Percentiles rank a stretch among this genome's conserved stretches.
These are phyloP conservation scores for Cryptococcus hybrid DNA, from an alignment of 1,284 basidiomycete species.

Conservation along the genomic window DNA sequence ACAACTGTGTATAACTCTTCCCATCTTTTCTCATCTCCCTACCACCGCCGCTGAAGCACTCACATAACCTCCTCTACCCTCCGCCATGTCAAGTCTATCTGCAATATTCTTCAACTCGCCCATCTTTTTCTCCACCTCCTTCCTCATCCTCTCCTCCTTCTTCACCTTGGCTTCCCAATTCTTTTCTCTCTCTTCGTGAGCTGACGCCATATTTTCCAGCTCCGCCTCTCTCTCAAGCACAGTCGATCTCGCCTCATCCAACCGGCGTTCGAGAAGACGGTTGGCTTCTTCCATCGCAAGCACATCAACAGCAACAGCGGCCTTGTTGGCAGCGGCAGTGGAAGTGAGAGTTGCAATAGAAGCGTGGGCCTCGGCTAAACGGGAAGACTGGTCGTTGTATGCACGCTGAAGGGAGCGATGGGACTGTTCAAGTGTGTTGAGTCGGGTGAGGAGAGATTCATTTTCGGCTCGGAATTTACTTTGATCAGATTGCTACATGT, in stretches of 20 bases:
- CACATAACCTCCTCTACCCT: constrained; percentile 46
- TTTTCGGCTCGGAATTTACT: constrained; percentile 35
- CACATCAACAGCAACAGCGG: constrained; percentile 33
- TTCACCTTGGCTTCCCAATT: constrained; percentile 48
- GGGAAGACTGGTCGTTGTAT: constrained; percentile 40
- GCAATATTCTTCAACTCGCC: constrained; percentile 49
- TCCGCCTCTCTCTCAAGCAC: constrained; percentile 47
- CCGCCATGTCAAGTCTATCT: constrained; percentile 43
- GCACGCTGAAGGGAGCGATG: constrained; percentile 35
- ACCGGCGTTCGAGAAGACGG: constrained; percentile 36
- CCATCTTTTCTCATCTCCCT: constrained; percentile 60
- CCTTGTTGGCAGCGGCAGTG: constrained; percentile 42
- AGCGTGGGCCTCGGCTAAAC: constrained; percentile 41
- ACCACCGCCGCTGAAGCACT: constrained; percentile 85
- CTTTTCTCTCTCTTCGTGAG: constrained; percentile 48
- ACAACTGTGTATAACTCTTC: constrained; percentile 61
- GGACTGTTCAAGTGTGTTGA: constrained; percentile 30
- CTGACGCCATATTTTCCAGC: constrained; percentile 38
- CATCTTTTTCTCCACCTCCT: constrained; percentile 49
- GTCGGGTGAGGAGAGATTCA: constrained; percentile 29
- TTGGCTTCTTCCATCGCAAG: constrained; percentile 42
- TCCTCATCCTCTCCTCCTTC: constrained; percentile 46
- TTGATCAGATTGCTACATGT: constrained; percentile 36
- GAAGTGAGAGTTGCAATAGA: constrained; percentile 44
- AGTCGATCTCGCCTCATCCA: constrained; percentile 37